Conservation (phyloP, 495 filamentous ascomycete species). For the Tuber magnatum region DNA sequence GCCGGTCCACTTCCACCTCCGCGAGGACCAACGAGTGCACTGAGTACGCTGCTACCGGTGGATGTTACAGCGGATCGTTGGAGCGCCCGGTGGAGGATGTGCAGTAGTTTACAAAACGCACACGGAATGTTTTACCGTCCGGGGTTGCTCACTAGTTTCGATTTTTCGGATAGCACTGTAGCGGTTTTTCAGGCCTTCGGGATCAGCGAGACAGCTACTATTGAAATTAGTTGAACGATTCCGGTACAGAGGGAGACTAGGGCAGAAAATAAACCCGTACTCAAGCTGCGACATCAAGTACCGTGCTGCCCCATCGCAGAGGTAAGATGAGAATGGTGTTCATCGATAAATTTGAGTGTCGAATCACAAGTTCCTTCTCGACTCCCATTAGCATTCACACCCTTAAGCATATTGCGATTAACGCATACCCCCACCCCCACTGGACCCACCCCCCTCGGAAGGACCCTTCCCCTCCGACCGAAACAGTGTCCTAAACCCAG, state of each 20-base stretch:
- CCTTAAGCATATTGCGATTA: background rate
- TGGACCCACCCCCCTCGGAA: constrained; percentile 19
- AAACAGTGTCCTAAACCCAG: constrained; percentile 55
- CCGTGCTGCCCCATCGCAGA: constrained; percentile 62
- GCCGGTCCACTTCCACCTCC: background rate
- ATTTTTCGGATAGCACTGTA: constrained; percentile 59
- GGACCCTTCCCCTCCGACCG: constrained; percentile 49
- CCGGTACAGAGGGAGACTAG: background rate
- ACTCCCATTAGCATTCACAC: background rate
- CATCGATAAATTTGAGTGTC: constrained; percentile 60
- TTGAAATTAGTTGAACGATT: background rate
- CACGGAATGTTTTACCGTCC: constrained; percentile 41
- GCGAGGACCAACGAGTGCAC: background rate
- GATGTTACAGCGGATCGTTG: constrained; percentile 46
- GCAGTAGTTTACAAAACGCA: constrained; percentile 86
- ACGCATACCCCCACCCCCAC: constrained; percentile 21
- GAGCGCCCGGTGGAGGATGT: constrained; percentile 67
- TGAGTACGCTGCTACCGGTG: constrained; percentile 9
- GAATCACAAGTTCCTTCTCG: constrained; percentile 30
- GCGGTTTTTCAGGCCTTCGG: constrained; percentile 57
- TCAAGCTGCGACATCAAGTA: constrained; percentile 73
- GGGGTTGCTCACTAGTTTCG: constrained; percentile 57
- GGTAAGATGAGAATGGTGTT: constrained; percentile 62
- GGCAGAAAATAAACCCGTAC: constrained; percentile 52
- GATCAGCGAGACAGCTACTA: constrained; percentile 66